A percentile compares a stretch with the other conserved stretches of the same genome.
These are phyloP conservation scores for Cladophialophora psammophila DNA, from an alignment of 2,329 filamentous ascomycete species.

Conservation along the genomic window DNA sequence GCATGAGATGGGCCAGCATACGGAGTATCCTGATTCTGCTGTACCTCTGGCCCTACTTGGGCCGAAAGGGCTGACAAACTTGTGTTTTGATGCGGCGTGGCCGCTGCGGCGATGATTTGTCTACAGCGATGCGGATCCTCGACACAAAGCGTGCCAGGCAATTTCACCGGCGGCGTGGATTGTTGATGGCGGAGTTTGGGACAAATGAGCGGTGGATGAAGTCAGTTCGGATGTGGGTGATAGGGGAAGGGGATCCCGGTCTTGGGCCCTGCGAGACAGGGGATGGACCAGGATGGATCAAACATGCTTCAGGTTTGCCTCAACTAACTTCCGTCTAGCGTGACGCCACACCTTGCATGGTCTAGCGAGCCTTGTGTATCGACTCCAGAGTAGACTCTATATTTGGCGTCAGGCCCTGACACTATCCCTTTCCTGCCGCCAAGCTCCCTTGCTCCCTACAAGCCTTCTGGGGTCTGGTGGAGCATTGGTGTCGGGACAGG, in stretches of 20 bases:
- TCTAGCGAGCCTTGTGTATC: slow-evolving; percentile 17
- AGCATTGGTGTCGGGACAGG: background rate
- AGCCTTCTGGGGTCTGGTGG: slow-evolving; percentile 23
- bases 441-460: slow-evolving; percentile 15
- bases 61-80: slow-evolving; percentile 15
- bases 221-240: slow-evolving; percentile 17
- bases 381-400: slow-evolving; percentile 33
- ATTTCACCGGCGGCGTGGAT: slow-evolving; percentile 28
- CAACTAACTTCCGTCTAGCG: slow-evolving; percentile 33
- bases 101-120: slow-evolving; percentile 24
- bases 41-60: background rate
- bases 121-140: slow-evolving; percentile 21
- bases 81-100: slow-evolving; percentile 5
- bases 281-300: slow-evolving; percentile 26
- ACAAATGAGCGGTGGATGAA: slow-evolving; percentile 32
- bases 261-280: slow-evolving; percentile 18
- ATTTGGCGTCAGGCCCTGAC: slow-evolving; percentile 33
- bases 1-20: background rate
- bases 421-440: slow-evolving; percentile 21
- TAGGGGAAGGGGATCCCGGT: slow-evolving; percentile 20
- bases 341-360: slow-evolving; percentile 23
- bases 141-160: slow-evolving; percentile 17
- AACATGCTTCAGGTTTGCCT: slow-evolving; percentile 30
- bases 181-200: slow-evolving; percentile 32
- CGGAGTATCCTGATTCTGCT: background rate